Percentiles rank a stretch among this genome's conserved stretches.
Evolutionary conservation across 345 rosid species (phyloP).

Genomic region (Salix brachista): DNA sequence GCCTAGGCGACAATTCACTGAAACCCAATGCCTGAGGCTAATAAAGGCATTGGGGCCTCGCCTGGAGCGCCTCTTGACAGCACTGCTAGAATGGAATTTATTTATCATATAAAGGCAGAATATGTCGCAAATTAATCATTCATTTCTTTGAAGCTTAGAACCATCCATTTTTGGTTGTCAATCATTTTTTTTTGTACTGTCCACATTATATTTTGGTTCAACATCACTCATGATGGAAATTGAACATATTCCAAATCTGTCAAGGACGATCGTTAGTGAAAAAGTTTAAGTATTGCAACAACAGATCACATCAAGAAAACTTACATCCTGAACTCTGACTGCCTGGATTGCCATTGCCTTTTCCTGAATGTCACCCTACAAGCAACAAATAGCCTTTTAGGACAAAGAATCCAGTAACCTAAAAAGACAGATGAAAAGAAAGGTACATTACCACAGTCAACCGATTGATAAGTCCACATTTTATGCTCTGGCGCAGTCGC

Average conservation of each 20-base stretch:
- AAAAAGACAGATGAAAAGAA: background rate
- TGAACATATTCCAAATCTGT: background rate
- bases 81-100: background rate
- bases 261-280: background rate
- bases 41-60: no score
- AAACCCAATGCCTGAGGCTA: no score
- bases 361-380: conserved; percentile 91
- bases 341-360: conserved; percentile 85
- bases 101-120: background rate
- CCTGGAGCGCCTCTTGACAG: no score
- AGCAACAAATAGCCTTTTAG: conserved; percentile 15
- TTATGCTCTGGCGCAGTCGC: conserved; percentile 96
- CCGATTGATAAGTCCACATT: conserved; percentile 83
- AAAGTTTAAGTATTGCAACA: background rate
- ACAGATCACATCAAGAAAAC: conserved; percentile 14
- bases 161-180: background rate
- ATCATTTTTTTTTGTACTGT: background rate
- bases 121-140: background rate
- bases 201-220: background rate
- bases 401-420: conserved; percentile 7
- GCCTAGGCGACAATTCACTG: no score
- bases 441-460: conserved; percentile 73
- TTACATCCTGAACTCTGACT: conserved; percentile 94
- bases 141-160: background rate
- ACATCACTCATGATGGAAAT: background rate